A percentile compares a stretch with the other conserved stretches of the same genome.
Evolutionary conservation across 371 early-diverging fungal species (phyloP).

Genomic region (Catenaria anguillulae): DNA sequence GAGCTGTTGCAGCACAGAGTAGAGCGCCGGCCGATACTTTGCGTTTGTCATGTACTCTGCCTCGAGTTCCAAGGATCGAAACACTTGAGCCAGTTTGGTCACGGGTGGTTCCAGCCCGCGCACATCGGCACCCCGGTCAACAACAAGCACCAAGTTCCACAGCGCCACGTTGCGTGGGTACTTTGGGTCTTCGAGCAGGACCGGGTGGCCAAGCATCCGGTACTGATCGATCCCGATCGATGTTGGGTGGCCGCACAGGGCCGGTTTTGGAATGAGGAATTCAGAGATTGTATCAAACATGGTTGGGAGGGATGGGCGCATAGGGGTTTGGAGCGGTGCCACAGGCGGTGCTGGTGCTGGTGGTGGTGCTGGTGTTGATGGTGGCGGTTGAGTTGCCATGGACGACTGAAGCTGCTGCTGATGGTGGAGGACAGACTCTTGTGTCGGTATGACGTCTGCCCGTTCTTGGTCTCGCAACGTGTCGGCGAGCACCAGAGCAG

Average conservation of each 20-base stretch:
- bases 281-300: slow-evolving; percentile 3
- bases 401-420: too few relatives aligned
- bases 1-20: neutral
- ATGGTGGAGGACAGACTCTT: too few relatives aligned
- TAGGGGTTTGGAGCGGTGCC: too few relatives aligned
- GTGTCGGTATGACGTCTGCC: too few relatives aligned
- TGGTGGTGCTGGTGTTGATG: too few relatives aligned
- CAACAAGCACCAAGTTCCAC: neutral
- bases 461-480: too few relatives aligned
- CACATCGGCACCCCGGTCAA: neutral
- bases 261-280: slow-evolving; percentile 7
- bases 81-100: neutral
- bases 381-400: too few relatives aligned
- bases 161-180: slow-evolving; percentile 4
- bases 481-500: too few relatives aligned
- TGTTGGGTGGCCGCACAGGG: neutral
- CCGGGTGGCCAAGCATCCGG: neutral
- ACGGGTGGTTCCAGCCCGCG: neutral
- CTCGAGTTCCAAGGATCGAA: neutral
- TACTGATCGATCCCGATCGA: neutral
- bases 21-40: neutral
- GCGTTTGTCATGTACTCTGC: neutral
- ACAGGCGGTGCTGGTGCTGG: too few relatives aligned
- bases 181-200: neutral
- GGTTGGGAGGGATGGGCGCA: neutral